Percentiles rank a stretch among this genome's conserved stretches.
Evolutionary conservation across 2,329 filamentous ascomycete species (phyloP).

Genomic region (Cyanodermella asteris): DNA sequence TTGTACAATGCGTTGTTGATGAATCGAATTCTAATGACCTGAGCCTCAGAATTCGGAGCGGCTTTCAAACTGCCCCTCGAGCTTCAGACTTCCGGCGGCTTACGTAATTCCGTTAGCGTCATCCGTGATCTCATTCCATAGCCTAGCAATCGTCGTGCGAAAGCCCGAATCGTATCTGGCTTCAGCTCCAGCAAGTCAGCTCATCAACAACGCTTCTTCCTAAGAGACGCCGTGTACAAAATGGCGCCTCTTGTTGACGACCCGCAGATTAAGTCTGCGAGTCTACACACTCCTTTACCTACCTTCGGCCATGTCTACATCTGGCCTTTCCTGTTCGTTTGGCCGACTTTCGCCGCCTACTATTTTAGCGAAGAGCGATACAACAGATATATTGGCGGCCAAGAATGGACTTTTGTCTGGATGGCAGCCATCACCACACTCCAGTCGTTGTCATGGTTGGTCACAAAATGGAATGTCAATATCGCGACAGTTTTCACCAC

Average conservation of each 20-base stretch:
- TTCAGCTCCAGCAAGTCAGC: not conserved
- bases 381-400: slow-evolving; percentile 73
- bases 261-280: slow-evolving; percentile 67
- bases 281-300: slow-evolving; percentile 70
- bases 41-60: too few relatives aligned
- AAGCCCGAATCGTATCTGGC: not conserved
- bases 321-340: slow-evolving; percentile 79
- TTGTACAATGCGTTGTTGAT: too few relatives aligned
- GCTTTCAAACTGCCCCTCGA: too few relatives aligned
- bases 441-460: slow-evolving; percentile 80
- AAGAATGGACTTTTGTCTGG: slow-evolving; percentile 97
- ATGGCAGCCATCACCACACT: slow-evolving; percentile 66
- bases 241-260: slow-evolving; percentile 80
- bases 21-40: too few relatives aligned
- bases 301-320: slow-evolving; percentile 67
- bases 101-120: too few relatives aligned
- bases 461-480: slow-evolving; percentile 93
- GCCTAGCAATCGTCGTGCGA: too few relatives aligned
- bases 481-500: slow-evolving; percentile 65
- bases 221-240: not conserved
- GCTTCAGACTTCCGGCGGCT: too few relatives aligned
- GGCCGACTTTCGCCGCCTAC: slow-evolving; percentile 76
- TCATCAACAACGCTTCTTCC: not conserved
- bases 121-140: too few relatives aligned
- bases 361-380: slow-evolving; percentile 72